Conservation (phyloP, 1,139 yeast genomes). For the Kluyveromyces sp. region DNA sequence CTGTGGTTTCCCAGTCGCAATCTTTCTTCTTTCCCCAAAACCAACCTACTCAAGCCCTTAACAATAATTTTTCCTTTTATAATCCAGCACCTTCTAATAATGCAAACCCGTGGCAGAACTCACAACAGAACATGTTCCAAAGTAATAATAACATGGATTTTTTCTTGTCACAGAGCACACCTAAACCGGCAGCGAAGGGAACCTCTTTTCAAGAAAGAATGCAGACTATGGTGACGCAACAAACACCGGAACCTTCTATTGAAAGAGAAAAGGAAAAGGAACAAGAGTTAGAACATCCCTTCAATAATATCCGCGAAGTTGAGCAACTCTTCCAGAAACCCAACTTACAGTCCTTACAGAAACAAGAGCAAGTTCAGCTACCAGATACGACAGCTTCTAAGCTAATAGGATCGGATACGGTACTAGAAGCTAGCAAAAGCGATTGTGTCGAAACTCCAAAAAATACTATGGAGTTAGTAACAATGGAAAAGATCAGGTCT, state of each 20-base stretch:
- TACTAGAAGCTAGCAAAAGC: neutral
- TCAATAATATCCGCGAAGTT: too few species aligned
- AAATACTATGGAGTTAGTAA: constrained; percentile 8
- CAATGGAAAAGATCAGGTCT: constrained; percentile 14
- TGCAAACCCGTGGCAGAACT: neutral
- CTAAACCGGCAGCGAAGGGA: neutral
- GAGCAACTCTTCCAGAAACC: too few species aligned
- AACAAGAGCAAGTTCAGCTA: too few species aligned
- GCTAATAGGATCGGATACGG: neutral
- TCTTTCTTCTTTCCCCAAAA: neutral
- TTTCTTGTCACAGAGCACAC: constrained; percentile 1
- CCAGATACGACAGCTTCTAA: too few species aligned
- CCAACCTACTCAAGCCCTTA: neutral
- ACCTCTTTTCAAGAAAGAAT: neutral
- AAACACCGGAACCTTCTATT: neutral
- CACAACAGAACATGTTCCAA: constrained; percentile 1
- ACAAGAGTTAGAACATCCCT: too few species aligned
- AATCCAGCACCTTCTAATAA: neutral
- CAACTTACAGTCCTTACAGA: too few species aligned
- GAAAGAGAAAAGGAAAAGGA: neutral
- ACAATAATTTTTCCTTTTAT: neutral
- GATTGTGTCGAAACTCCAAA: neutral
- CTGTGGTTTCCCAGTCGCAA: constrained; percentile 1
- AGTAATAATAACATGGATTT: neutral
- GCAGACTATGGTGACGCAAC: neutral